A percentile compares a stretch with the other conserved stretches of the same genome.
phyloP scores from a whole-genome alignment of 1,284 basidiomycete genomes.

The Boletus calvinii region DNA sequence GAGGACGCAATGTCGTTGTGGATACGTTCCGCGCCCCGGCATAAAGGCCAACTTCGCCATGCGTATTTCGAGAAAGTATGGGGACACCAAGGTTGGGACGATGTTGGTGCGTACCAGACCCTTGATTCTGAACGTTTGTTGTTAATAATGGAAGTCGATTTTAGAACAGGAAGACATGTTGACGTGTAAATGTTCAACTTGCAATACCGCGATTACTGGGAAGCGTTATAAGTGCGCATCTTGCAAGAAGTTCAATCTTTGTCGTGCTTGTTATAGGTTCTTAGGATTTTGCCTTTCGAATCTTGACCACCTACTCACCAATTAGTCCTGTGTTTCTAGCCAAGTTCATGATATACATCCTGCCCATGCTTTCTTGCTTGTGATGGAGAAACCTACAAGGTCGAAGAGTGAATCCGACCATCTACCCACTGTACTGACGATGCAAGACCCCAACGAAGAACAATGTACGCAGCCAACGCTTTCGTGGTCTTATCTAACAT shows the following conservation, averaged over 20 bases:
- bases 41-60: constrained; percentile 73
- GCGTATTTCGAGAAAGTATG: constrained; percentile 84
- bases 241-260: constrained; percentile 78
- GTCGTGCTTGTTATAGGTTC: constrained; percentile 77
- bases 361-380: constrained; percentile 76
- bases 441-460: constrained; percentile 51
- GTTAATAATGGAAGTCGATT: constrained; percentile 4
- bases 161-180: constrained; percentile 69
- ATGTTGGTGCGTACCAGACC: constrained; percentile 64
- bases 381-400: constrained; percentile 60
- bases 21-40: constrained; percentile 62
- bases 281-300: constrained; percentile 1
- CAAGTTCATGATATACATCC: constrained; percentile 90
- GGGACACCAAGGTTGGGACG: constrained; percentile 78
- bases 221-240: constrained; percentile 83
- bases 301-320: constrained; percentile 7
- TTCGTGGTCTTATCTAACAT: constrained; percentile 12
- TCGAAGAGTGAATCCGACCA: constrained; percentile 43
- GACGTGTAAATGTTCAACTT: constrained; percentile 74
- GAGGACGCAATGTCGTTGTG: constrained; percentile 55
- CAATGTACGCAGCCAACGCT: constrained; percentile 48
- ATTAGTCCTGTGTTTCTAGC: constrained; percentile 27
- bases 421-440: constrained; percentile 23
- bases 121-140: not conserved
- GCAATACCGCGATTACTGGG: constrained; percentile 56